A percentile compares a stretch with the other conserved stretches of the same genome.
These are phyloP conservation scores for Erythrophleum ivorense DNA, from an alignment of 331 rosid species.

Conservation along the genomic window DNA sequence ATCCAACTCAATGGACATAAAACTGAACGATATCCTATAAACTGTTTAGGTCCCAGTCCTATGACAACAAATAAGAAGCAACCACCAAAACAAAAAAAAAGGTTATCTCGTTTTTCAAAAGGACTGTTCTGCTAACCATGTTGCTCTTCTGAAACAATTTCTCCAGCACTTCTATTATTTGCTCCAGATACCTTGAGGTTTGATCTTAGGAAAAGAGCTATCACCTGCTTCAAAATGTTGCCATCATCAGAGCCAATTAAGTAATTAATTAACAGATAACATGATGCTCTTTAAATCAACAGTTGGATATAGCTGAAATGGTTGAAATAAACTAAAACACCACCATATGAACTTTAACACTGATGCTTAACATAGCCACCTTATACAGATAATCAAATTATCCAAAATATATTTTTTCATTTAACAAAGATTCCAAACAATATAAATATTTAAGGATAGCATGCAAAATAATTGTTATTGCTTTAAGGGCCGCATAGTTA, in stretches of 20 bases:
- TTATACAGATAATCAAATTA: slow-evolving; percentile 12
- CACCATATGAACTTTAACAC: slow-evolving; percentile 20
- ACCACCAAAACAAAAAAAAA: neutral
- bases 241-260: slow-evolving; percentile 39
- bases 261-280: slow-evolving; percentile 18
- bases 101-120: slow-evolving; percentile 26
- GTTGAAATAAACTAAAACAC: slow-evolving; percentile 7
- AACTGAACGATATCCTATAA: slow-evolving; percentile 12
- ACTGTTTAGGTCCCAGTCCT: slow-evolving; percentile 14
- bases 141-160: slow-evolving; percentile 43
- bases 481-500: slow-evolving; percentile 1
- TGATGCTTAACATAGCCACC: neutral
- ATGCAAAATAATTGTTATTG: neutral
- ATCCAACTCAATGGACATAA: slow-evolving; percentile 34
- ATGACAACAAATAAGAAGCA: slow-evolving; percentile 20
- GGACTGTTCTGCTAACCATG: slow-evolving; percentile 58
- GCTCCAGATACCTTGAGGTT: slow-evolving; percentile 62
- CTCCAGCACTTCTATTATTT: slow-evolving; percentile 50
- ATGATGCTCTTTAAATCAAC: slow-evolving; percentile 30
- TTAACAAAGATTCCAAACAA: slow-evolving; percentile 27
- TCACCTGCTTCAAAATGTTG: slow-evolving; percentile 61
- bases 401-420: neutral
- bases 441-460: slow-evolving; percentile 11
- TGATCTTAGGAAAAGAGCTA: slow-evolving; percentile 85
- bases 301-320: slow-evolving; percentile 5